Conservation (phyloP, 495 filamentous ascomycete species). For the Trichoderma erinaceum region DNA sequence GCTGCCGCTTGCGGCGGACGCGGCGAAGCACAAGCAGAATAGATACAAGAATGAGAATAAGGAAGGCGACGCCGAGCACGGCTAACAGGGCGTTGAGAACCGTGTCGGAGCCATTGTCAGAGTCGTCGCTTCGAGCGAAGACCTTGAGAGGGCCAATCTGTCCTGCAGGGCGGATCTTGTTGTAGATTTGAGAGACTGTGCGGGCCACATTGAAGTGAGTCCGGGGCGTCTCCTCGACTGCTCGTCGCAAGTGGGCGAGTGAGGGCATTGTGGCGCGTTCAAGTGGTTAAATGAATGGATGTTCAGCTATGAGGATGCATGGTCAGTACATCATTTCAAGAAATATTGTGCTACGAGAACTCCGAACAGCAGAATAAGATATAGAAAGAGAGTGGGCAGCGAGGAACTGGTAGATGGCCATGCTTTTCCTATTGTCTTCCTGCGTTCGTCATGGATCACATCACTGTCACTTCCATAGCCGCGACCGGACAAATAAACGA, state of each 20-base stretch:
- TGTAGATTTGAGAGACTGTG: constrained; percentile 28
- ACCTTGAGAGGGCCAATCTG: constrained; percentile 23
- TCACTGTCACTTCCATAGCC: not conserved
- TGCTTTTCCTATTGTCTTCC: not conserved
- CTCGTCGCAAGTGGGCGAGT: constrained; percentile 18
- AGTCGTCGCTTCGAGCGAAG: constrained; percentile 42
- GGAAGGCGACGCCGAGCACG: constrained; percentile 67
- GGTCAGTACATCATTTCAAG: not conserved
- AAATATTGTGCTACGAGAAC: not conserved
- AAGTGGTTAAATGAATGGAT: constrained; percentile 19
- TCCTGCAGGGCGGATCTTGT: constrained; percentile 4
- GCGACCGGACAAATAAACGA: not conserved
- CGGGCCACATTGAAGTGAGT: constrained; percentile 9
- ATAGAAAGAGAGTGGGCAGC: not conserved
- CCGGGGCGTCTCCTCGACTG: constrained; percentile 1
- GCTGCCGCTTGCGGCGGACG: constrained; percentile 33
- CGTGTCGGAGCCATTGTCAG: constrained; percentile 35
- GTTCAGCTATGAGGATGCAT: constrained; percentile 8
- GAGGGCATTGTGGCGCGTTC: constrained; percentile 26
- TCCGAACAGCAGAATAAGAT: not conserved
- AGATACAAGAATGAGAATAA: constrained; percentile 59
- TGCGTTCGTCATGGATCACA: not conserved
- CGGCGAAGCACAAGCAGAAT: constrained; percentile 66
- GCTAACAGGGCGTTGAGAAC: constrained; percentile 71
- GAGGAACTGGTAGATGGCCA: not conserved